phyloP scores from a whole-genome alignment of 306 rosid genomes.

The Dryas drummondii region DNA sequence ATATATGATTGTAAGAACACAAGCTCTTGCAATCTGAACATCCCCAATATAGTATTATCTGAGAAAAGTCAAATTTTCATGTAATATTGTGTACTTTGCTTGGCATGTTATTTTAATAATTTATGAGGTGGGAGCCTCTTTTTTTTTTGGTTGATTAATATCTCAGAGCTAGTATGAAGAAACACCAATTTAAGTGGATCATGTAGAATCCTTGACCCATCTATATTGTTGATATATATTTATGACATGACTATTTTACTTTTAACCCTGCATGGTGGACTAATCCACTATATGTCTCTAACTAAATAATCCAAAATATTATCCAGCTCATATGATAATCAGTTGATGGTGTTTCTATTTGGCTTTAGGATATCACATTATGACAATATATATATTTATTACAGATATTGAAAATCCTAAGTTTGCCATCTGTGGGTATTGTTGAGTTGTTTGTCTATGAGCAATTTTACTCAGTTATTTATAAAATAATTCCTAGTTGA shows the following conservation, averaged over 20 bases:
- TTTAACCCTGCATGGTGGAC: neutral
- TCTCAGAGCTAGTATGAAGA: too few species aligned
- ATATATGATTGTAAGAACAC: too few species aligned
- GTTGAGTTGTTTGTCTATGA: neutral
- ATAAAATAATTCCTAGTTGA: slow-evolving; percentile 23
- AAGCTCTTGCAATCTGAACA: too few species aligned
- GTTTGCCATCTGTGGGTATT: neutral
- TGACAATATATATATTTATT: neutral
- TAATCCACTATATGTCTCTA: neutral
- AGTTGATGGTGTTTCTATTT: neutral
- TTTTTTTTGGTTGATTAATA: too few species aligned
- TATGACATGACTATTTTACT: neutral
- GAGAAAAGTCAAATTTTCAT: too few species aligned
- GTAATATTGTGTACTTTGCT: too few species aligned
- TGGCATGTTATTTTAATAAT: too few species aligned
- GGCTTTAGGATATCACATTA: neutral
- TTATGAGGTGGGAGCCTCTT: too few species aligned
- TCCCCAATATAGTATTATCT: too few species aligned
- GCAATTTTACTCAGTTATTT: neutral
- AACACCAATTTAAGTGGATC: too few species aligned
- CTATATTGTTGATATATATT: neutral
- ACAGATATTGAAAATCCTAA: neutral
- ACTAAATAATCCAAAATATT: neutral
- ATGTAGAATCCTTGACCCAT: too few species aligned
- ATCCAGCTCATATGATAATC: neutral